Evolutionary conservation across 768 basidiomycete genomes (phyloP).

Genomic region (Boletales sp.): DNA sequence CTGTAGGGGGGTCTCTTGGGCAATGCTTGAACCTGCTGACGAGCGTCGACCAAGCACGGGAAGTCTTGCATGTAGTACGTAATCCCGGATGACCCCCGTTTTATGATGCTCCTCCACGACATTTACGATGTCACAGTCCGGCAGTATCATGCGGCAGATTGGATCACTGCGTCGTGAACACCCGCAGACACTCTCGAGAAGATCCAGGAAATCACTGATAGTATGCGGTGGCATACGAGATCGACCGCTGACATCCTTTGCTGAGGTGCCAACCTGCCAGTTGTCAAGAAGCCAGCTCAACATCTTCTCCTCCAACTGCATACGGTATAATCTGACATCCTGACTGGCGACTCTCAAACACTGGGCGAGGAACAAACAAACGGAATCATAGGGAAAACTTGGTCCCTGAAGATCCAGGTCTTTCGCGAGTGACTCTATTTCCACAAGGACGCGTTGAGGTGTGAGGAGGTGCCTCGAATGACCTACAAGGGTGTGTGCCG

Average conservation of each 20-base stretch:
- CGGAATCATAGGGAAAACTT: conserved; percentile 80
- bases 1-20: conserved; percentile 5
- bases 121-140: conserved; percentile 64
- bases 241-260: conserved; percentile 33
- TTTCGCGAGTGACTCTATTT: conserved; percentile 75
- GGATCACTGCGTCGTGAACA: conserved; percentile 45
- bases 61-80: conserved; percentile 61
- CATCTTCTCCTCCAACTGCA: conserved; percentile 86
- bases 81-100: conserved; percentile 63
- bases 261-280: conserved; percentile 53
- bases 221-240: conserved; percentile 49
- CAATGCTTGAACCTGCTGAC: background rate
- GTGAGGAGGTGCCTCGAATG: conserved; percentile 44
- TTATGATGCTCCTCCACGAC: conserved; percentile 55
- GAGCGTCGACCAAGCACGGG: conserved; percentile 36
- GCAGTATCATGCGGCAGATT: conserved; percentile 52
- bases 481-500: conserved; percentile 52
- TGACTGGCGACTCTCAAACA: conserved; percentile 70
- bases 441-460: conserved; percentile 55
- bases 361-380: conserved; percentile 75
- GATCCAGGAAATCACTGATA: conserved; percentile 55
- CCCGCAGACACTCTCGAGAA: conserved; percentile 65
- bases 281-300: conserved; percentile 74
- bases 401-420: conserved; percentile 93
- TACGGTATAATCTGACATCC: conserved; percentile 78